Base-by-base conservation (phyloP, 352 stramenopile genomes). In the Sclerospora graminicola region DNA sequence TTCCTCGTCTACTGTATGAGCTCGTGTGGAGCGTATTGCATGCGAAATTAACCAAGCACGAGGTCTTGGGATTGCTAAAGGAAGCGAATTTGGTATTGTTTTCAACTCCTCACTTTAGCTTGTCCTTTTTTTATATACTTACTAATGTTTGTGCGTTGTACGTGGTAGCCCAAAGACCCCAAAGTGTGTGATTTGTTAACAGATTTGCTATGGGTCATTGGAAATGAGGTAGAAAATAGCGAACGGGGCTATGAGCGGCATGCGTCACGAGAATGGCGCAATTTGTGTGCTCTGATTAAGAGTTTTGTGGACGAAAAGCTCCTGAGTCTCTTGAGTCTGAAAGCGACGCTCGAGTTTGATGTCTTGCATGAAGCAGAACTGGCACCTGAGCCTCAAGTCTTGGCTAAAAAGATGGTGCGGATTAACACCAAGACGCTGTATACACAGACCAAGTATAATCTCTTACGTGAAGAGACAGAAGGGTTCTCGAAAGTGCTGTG, bases 381-480 rank as follows among this genome's bases (percentile, higher is more conserved):
- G 27, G 51, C 48, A 0, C 59, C 38, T 0, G 59, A 86, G 21
- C 75, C 75, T 7, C 50, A 58, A 6, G 34, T 66, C n/a, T 61
- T 88, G 53, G 54, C 41, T 10, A 84, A 80, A 53, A 89, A 89
- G 46, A 63, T 86, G 58, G 57, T 92, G 15, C 77, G 80, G 14
- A 84, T 89, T 43, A 92, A 92, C 51, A 92, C 80, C 31, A 89
- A 89, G 55, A 89, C 68, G 20, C 63, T 89, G 45, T 99, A 98
- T 55, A 87, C 84, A 23, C 94, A 98, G 60, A 78, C 92, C 62
- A 97, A 98, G 63, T 98, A 96, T 59, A 99, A 98, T 57, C 58
- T 99, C 27, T 67, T 98, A 19, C 82, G 82, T 11, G 95, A 99
- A 61, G 94, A 98, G 66, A 97, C 84, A 24, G 94, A 98, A 57